Conservation (phyloP, 2,329 filamentous ascomycete species). For the Neonectria magnoliae region DNA sequence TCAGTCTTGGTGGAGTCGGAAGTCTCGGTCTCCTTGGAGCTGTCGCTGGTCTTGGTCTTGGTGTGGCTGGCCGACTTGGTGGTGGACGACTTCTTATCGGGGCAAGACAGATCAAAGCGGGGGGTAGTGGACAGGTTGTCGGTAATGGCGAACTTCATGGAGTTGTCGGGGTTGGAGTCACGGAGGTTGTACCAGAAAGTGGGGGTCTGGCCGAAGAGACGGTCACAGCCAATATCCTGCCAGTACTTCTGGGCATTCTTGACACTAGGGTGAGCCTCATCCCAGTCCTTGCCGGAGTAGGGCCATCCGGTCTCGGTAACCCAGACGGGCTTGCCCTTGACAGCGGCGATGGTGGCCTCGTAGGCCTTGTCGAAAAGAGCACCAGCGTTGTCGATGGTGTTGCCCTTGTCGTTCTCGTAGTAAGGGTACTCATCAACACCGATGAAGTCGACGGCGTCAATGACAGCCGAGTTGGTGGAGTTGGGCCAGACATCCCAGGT, state of each 20-base stretch:
- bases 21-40: conserved; percentile 22
- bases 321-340: conserved; percentile 65
- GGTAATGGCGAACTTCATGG: conserved; percentile 67
- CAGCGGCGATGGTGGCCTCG: conserved; percentile 56
- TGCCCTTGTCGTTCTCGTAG: conserved; percentile 67
- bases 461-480: conserved; percentile 66
- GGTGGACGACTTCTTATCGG: conserved; percentile 16
- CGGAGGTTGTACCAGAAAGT: conserved; percentile 72
- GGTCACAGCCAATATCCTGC: conserved; percentile 67
- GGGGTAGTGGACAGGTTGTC: conserved; percentile 62
- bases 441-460: conserved; percentile 71
- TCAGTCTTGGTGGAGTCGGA: conserved; percentile 18
- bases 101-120: conserved; percentile 64
- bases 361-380: conserved; percentile 64
- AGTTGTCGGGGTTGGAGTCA: conserved; percentile 69
- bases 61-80: conserved; percentile 28
- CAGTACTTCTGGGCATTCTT: conserved; percentile 73
- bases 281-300: conserved; percentile 61
- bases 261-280: conserved; percentile 63
- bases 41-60: conserved; percentile 25
- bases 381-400: conserved; percentile 64
- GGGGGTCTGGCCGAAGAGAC: conserved; percentile 64
- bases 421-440: conserved; percentile 74
- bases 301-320: conserved; percentile 76
- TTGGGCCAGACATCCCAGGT: conserved; percentile 74